phyloP scores from a whole-genome alignment of 352 stramenopile species.

The Phytophthora ramorum region DNA sequence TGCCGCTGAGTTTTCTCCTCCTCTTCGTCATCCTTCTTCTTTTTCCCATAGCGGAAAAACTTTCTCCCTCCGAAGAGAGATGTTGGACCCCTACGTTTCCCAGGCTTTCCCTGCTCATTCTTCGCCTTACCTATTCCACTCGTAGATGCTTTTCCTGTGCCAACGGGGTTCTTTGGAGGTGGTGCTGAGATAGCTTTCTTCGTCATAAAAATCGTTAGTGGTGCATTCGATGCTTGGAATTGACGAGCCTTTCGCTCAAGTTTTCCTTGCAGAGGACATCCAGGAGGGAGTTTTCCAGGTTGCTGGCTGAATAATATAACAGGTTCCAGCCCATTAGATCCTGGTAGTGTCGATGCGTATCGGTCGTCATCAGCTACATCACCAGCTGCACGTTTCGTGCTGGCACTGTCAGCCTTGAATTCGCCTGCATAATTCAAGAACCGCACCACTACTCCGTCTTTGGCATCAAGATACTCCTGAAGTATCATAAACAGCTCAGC shows the following conservation, averaged over 20 bases:
- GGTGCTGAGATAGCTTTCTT: slow-evolving; percentile 21
- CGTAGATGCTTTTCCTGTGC: neutral
- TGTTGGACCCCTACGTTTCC: slow-evolving; percentile 17
- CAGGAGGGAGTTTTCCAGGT: slow-evolving; percentile 30
- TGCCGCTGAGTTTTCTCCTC: slow-evolving; percentile 14
- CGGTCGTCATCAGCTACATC: neutral
- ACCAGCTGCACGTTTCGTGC: neutral
- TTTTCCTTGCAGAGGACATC: slow-evolving; percentile 24
- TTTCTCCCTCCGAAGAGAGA: slow-evolving; percentile 31
- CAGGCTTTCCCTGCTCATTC: neutral
- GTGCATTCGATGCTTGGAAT: slow-evolving; percentile 35
- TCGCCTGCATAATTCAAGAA: slow-evolving; percentile 12
- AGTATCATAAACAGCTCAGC: slow-evolving; percentile 53
- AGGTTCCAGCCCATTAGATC: neutral
- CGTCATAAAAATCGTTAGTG: slow-evolving; percentile 40
- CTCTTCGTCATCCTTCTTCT: slow-evolving; percentile 31
- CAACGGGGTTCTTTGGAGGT: neutral
- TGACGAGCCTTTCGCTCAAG: slow-evolving; percentile 43
- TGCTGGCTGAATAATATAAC: slow-evolving; percentile 42
- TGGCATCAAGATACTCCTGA: slow-evolving; percentile 52
- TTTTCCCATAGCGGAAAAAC: slow-evolving; percentile 36
- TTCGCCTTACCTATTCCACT: neutral
- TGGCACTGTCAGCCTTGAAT: neutral
- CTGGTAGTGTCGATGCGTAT: neutral
- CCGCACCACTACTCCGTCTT: slow-evolving; percentile 49